Evolutionary conservation across 257 asterid species (phyloP).

Genomic region (Gynochthodes officinalis): DNA sequence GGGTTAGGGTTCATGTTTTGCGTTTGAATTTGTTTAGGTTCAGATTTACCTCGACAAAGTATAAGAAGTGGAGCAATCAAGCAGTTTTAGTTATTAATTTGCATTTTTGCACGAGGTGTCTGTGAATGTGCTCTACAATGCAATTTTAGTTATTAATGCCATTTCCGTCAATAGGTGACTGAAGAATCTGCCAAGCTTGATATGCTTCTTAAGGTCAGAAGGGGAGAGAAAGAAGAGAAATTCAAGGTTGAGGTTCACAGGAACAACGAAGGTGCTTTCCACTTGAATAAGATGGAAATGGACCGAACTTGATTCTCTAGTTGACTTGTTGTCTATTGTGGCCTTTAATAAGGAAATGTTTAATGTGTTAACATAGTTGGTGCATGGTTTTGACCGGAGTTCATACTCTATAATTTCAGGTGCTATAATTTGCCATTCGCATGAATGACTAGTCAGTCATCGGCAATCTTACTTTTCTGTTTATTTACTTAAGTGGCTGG

Average conservation of each 20-base stretch:
- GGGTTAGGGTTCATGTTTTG: not conserved
- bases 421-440: no score
- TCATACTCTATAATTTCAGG: no score
- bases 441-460: no score
- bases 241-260: slow-evolving; percentile 82
- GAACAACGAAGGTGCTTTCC: slow-evolving; percentile 60
- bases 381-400: no score
- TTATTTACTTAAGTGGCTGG: no score
- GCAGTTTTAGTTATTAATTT: no score
- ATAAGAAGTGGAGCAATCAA: not conserved
- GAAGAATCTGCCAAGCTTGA: slow-evolving; percentile 66
- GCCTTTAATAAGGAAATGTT: no score
- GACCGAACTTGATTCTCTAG: not conserved
- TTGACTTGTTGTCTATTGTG: no score
- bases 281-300: slow-evolving; percentile 43
- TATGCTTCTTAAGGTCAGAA: slow-evolving; percentile 68
- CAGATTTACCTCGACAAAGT: not conserved
- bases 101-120: no score
- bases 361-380: no score
- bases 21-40: not conserved
- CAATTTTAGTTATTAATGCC: not conserved
- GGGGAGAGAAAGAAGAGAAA: slow-evolving; percentile 81
- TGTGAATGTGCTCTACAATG: no score
- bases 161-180: slow-evolving; percentile 37
- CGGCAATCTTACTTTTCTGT: no score